phyloP scores from a whole-genome alignment of 1,284 basidiomycete genomes.

The Fomes fomentarius region DNA sequence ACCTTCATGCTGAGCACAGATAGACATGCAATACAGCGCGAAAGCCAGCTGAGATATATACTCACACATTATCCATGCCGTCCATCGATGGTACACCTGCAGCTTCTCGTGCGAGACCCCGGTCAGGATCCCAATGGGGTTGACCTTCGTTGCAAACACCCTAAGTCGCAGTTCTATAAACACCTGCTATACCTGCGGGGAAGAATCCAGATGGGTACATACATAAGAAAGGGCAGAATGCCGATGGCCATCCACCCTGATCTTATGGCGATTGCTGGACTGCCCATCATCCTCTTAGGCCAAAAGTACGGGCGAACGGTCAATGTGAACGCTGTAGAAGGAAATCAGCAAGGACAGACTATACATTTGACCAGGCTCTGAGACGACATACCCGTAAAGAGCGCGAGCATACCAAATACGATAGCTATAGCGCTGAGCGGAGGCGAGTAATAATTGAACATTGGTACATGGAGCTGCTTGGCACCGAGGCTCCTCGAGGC shows the following conservation, averaged over 20 bases:
- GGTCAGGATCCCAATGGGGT: constrained; percentile 41
- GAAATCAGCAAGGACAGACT: not conserved
- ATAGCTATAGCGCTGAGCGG: constrained; percentile 35
- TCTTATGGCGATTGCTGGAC: constrained; percentile 41
- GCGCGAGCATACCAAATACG: constrained; percentile 34
- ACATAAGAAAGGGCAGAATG: constrained; percentile 42
- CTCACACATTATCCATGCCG: constrained; percentile 40
- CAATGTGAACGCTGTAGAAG: constrained; percentile 32
- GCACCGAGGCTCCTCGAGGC: constrained; percentile 28
- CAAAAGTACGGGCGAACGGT: constrained; percentile 40
- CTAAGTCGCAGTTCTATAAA: constrained; percentile 18
- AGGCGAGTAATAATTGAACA: constrained; percentile 36
- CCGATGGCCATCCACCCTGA: constrained; percentile 39
- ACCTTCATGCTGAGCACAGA: not conserved
- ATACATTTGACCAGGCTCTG: not conserved
- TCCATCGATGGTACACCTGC: constrained; percentile 47
- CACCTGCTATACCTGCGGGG: no score
- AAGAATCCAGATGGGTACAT: no score
- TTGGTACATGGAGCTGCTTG: constrained; percentile 29
- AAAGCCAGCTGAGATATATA: constrained; percentile 7
- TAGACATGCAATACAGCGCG: constrained; percentile 6
- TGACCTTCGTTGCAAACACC: constrained; percentile 45
- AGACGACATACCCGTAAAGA: constrained; percentile 31
- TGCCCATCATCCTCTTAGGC: constrained; percentile 38
- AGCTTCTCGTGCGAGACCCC: constrained; percentile 49